Conservation (phyloP, 192 early-diverging fungal genomes). For the Lobosporangium transversale region DNA sequence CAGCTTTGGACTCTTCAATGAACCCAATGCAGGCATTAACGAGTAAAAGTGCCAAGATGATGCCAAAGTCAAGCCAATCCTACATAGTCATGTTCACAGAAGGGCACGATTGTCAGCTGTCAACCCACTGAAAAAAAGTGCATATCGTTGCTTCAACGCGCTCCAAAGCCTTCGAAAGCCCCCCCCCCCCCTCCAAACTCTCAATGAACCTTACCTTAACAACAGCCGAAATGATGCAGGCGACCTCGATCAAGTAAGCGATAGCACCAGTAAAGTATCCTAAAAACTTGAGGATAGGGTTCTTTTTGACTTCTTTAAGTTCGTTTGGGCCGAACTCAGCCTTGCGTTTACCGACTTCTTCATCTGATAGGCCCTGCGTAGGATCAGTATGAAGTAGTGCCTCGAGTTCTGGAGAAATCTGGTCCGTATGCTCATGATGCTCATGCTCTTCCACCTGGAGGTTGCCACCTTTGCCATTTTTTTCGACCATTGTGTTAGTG, state of each 20-base stretch:
- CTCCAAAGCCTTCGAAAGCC: no score
- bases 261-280: slow-evolving; percentile 89
- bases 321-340: slow-evolving; percentile 83
- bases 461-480: slow-evolving; percentile 13
- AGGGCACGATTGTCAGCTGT: not conserved
- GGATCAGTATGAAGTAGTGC: slow-evolving; percentile 85
- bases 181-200: no score
- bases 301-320: slow-evolving; percentile 82
- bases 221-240: slow-evolving; percentile 81
- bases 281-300: slow-evolving; percentile 86
- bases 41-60: slow-evolving; percentile 80
- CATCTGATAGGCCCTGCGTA: slow-evolving; percentile 73
- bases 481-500: not conserved
- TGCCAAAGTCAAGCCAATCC: slow-evolving; percentile 77
- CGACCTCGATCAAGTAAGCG: slow-evolving; percentile 89
- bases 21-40: slow-evolving; percentile 94
- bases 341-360: slow-evolving; percentile 76
- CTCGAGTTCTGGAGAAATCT: slow-evolving; percentile 86
- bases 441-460: slow-evolving; percentile 71
- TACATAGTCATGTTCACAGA: not conserved
- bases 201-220: slow-evolving; percentile 46
- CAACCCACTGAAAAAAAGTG: not conserved
- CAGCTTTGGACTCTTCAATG: slow-evolving; percentile 92
- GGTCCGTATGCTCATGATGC: slow-evolving; percentile 78
- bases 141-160: no score